Conservation (phyloP, 371 early-diverging fungal species). For the Syncephalastrum monosporum region DNA sequence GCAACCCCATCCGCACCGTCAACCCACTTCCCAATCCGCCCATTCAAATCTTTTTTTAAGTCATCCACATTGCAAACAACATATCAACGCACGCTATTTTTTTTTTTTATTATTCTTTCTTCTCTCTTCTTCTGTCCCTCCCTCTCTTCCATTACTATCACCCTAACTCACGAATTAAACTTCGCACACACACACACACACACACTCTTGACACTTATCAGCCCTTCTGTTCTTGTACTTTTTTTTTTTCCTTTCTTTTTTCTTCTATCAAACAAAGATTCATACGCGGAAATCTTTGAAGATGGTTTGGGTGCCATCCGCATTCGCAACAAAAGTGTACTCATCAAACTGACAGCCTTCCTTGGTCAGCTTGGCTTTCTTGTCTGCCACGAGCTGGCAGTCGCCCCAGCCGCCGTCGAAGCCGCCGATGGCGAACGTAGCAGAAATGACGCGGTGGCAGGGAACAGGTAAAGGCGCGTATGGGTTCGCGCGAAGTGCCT, state of each 20-base stretch:
- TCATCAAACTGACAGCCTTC: conserved; percentile 72
- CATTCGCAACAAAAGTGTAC: conserved; percentile 46
- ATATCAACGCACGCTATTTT: no score
- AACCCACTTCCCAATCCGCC: no score
- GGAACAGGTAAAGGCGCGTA: conserved; percentile 78
- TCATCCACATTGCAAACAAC: no score
- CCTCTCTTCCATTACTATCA: no score
- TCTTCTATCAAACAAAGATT: not conserved
- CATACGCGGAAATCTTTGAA: conserved; percentile 49
- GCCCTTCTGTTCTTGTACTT: no score
- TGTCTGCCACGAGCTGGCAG: conserved; percentile 61
- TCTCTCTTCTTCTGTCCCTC: no score
- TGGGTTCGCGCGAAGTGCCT: conserved; percentile 74
- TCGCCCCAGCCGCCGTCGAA: conserved; percentile 69
- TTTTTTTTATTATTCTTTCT: no score
- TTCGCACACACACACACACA: not conserved
- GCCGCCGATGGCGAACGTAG: conserved; percentile 70
- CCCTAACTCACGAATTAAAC: no score
- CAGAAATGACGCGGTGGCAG: conserved; percentile 78
- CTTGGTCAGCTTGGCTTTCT: conserved; percentile 63
- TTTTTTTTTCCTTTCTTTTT: no score
- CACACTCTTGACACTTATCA: no score
- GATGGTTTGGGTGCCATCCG: conserved; percentile 41
- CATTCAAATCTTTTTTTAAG: no score
- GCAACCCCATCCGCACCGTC: not conserved